Evolutionary conservation across 1,284 basidiomycete genomes (phyloP).

Genomic region (Filobasidium uniguttulatum): DNA sequence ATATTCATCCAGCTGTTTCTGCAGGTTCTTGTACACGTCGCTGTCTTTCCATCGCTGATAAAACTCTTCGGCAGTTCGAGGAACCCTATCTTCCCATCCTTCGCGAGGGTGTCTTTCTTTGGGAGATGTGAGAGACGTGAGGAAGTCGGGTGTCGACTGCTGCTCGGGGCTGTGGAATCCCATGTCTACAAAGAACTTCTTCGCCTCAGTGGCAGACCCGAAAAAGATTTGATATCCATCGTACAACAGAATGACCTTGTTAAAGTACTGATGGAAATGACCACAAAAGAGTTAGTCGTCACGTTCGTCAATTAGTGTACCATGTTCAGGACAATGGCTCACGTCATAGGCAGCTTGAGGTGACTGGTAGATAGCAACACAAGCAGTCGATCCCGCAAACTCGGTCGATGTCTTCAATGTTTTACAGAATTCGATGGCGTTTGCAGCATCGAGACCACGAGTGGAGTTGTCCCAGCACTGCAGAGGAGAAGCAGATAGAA

Average conservation of each 20-base stretch:
- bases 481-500: slow-evolving; percentile 29
- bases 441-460: slow-evolving; percentile 45
- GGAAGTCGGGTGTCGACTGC: slow-evolving; percentile 44
- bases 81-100: slow-evolving; percentile 42
- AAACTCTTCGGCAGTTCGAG: slow-evolving; percentile 51
- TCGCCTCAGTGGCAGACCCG: slow-evolving; percentile 56
- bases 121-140: slow-evolving; percentile 47
- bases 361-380: slow-evolving; percentile 41
- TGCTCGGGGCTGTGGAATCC: slow-evolving; percentile 50
- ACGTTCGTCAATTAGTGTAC: slow-evolving; percentile 6
- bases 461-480: slow-evolving; percentile 40
- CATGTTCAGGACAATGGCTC: slow-evolving; percentile 3
- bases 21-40: slow-evolving; percentile 28
- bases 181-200: slow-evolving; percentile 60
- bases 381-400: slow-evolving; percentile 31
- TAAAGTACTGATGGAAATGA: slow-evolving; percentile 41
- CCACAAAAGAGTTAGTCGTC: not conserved
- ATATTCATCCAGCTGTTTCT: slow-evolving; percentile 33
- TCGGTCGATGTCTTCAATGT: slow-evolving; percentile 41
- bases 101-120: slow-evolving; percentile 44
- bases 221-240: slow-evolving; percentile 72
- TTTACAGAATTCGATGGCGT: slow-evolving; percentile 44
- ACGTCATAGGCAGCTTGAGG: slow-evolving; percentile 40
- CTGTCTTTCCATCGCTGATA: slow-evolving; percentile 31
- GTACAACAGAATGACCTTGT: slow-evolving; percentile 62